Conservation (phyloP, 495 filamentous ascomycete genomes). For the Echria macrotheca region DNA sequence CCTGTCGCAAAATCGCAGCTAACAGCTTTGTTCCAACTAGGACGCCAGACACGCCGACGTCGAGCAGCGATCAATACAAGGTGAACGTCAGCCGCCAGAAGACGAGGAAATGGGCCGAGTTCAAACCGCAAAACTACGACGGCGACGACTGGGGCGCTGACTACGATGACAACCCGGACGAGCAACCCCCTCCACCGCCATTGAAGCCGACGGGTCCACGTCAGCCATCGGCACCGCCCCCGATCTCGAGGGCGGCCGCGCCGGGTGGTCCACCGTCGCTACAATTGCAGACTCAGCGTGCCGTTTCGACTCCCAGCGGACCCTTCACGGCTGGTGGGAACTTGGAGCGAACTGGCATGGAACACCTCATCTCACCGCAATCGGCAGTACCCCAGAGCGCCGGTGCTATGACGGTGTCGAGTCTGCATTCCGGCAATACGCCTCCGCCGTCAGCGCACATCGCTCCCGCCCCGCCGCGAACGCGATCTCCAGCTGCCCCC, state of each 20-base stretch:
- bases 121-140: constrained; percentile 81
- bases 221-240: constrained; percentile 13
- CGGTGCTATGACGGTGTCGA: constrained; percentile 13
- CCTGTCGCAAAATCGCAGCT: not conserved
- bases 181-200: constrained; percentile 40
- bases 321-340: constrained; percentile 2
- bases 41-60: constrained; percentile 22
- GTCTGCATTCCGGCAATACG: constrained; percentile 8
- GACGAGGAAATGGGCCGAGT: constrained; percentile 92
- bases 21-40: no score
- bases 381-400: constrained; percentile 7
- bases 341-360: constrained; percentile 10
- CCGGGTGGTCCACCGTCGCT: constrained; percentile 17
- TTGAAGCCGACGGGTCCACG: constrained; percentile 24
- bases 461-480: constrained; percentile 8
- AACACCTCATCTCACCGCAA: constrained; percentile 10
- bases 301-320: not conserved
- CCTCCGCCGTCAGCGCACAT: not conserved
- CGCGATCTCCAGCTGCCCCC: constrained; percentile 15
- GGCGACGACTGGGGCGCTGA: constrained; percentile 92
- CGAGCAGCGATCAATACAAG: constrained; percentile 36
- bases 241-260: constrained; percentile 9
- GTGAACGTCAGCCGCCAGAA: constrained; percentile 86
- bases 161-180: constrained; percentile 60
- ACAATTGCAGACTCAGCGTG: constrained; percentile 18